Base-by-base conservation (phyloP, 768 basidiomycete species). In the Amanita jacksonii region DNA sequence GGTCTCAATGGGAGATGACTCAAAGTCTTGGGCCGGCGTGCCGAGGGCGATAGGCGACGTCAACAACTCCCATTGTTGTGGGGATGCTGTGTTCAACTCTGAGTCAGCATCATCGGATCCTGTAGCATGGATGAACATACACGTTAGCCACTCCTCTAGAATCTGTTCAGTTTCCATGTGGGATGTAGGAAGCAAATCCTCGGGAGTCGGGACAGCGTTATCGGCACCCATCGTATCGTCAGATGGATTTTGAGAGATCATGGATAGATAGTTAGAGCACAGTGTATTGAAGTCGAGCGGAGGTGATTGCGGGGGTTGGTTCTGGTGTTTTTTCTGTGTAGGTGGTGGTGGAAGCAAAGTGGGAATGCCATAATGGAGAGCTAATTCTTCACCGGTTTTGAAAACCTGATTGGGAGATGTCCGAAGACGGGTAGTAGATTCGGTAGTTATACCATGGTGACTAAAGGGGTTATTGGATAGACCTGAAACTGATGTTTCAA, bases 281-380 rank as follows among this genome's bases (percentile, higher is more conserved):
- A 86, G 62, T 24, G 66, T 62, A 27, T 64, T 51, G 55, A 75
- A 73, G 54, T 79, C 72, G 47, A 67, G 51, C 41, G 65, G 45
- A 44, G 63, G 36, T 38, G 56, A 51, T 43, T 59, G 44, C 28
- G 55, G 58, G 46, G 62, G 54, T 54, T 57, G 32, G 53, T 64
- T 57, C 51, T 61, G 38, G 3, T 23, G 41, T 28, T 37, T 38
- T 19, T 45, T 50, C 66, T 56, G 46, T 66, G 60, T 69, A 46
- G 73, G 69, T 45, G 76, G 74, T 41, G 76, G 77, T 36, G 85
- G 84, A 38, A 87, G 62, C 50, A 69, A 73, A 52, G 77, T 74
- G 48, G 85, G 84, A 58, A 86, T 77, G 64, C 83, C 84, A 84
- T 85, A 78, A 47, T 85, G 84, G 56, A 77, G 69, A 54, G 82